phyloP scores from a whole-genome alignment of 495 filamentous ascomycete genomes.

The Usnea hakonensis region DNA sequence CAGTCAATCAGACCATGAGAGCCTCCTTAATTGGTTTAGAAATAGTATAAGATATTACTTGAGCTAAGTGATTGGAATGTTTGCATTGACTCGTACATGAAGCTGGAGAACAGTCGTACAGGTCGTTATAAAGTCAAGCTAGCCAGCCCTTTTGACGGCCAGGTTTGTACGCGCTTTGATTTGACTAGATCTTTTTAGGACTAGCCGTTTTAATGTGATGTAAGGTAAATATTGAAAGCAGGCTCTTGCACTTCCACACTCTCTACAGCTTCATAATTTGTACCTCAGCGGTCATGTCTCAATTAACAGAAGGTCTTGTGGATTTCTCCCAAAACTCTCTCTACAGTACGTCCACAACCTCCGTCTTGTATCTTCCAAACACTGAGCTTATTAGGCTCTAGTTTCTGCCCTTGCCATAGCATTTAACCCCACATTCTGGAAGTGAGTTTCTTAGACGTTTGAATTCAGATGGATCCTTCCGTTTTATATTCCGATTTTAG shows the following conservation, averaged over 20 bases:
- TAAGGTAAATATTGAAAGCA: no score
- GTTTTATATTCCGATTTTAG: neutral
- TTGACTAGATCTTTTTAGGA: neutral
- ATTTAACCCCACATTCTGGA: constrained; percentile 53
- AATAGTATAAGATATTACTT: neutral
- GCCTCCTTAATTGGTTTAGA: no score
- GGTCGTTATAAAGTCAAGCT: neutral
- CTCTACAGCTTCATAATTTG: no score
- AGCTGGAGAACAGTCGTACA: neutral
- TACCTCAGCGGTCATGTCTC: constrained; percentile 4
- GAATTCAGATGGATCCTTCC: neutral
- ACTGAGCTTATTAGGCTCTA: constrained; percentile 17
- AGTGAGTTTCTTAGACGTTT: constrained; percentile 33
- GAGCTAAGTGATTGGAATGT: neutral
- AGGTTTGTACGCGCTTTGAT: neutral
- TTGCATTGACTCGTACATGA: neutral
- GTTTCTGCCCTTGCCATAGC: constrained; percentile 44
- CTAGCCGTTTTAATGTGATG: neutral
- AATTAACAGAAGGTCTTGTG: constrained; percentile 22
- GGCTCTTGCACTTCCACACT: no score
- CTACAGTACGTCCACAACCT: constrained; percentile 30
- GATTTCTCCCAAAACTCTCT: constrained; percentile 41
- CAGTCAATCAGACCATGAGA: neutral
- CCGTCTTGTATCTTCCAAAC: neutral
- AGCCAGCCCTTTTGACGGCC: neutral